Evolutionary conservation across 345 rosid genomes (phyloP).

Genomic region (Sapria himalayana): DNA sequence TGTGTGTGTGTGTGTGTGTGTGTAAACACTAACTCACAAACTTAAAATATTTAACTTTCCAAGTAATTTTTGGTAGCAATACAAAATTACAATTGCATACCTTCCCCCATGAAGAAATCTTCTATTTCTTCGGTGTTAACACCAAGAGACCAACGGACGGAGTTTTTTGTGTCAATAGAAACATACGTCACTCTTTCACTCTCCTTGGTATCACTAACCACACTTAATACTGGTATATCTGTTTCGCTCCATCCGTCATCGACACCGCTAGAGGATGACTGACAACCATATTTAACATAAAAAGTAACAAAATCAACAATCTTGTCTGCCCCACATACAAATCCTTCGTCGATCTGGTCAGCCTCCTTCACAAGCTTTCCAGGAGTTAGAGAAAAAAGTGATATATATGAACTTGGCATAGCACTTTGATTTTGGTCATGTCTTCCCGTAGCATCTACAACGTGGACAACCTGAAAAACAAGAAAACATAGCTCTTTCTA

Average conservation of each 20-base stretch:
- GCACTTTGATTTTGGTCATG: conserved; percentile 26
- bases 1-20: no score
- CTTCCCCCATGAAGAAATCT: no score
- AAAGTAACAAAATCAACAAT: conserved; percentile 59
- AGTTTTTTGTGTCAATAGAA: conserved; percentile 40
- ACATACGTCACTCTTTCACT: conserved; percentile 25
- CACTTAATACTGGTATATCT: conserved; percentile 38
- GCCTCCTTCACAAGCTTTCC: conserved; percentile 59
- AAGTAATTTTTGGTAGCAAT: no score
- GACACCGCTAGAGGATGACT: conserved; percentile 28
- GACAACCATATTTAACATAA: conserved; percentile 56
- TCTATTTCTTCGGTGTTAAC: conserved; percentile 49
- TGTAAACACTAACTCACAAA: no score
- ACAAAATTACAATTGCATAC: no score
- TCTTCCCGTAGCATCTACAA: conserved; percentile 48
- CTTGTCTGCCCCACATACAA: conserved; percentile 51
- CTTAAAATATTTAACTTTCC: no score
- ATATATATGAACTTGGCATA: conserved; percentile 30
- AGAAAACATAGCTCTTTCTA: no score
- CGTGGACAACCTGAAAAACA: conserved; percentile 58
- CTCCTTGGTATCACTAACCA: conserved; percentile 18
- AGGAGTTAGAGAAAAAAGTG: conserved; percentile 63
- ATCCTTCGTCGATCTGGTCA: conserved; percentile 47
- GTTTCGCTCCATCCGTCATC: conserved; percentile 49
- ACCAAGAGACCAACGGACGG: conserved; percentile 73